Conservation (phyloP, 208 protist genomes). For the Leishmania braziliensis region DNA sequence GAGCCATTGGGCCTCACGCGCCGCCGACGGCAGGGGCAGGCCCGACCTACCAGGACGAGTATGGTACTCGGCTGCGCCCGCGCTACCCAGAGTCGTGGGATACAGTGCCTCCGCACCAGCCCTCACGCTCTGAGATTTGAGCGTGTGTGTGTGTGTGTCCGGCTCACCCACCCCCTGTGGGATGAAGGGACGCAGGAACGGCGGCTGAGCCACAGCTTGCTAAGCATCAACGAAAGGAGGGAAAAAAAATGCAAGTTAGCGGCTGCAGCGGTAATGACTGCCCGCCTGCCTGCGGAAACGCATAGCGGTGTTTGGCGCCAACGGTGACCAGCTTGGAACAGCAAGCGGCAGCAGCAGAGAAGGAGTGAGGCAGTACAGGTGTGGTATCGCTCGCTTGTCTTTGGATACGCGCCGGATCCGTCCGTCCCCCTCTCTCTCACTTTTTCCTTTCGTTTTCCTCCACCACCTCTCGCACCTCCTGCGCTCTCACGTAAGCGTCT, state of each 20-base stretch:
- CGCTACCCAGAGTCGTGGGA: slow-evolving; percentile 88
- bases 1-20: slow-evolving; percentile 5
- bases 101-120: slow-evolving; percentile 84
- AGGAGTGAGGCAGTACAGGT: not conserved
- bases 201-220: not conserved
- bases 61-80: slow-evolving; percentile 73
- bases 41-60: slow-evolving; percentile 54
- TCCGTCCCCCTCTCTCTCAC: not conserved
- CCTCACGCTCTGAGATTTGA: slow-evolving; percentile 49
- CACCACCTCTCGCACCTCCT: not conserved
- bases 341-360: not conserved
- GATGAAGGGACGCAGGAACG: not conserved
- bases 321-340: not conserved
- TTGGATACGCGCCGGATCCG: not conserved
- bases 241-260: not conserved
- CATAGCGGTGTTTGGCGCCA: no score
- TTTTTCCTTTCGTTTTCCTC: not conserved
- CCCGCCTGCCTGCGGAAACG: no score
- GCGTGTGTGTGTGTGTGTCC: slow-evolving; percentile 4
- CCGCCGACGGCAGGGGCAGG: not conserved
- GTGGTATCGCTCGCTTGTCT: not conserved
- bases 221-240: not conserved
- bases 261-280: no score
- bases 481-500: not conserved
- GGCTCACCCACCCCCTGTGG: not conserved